Conservation (phyloP, 2,329 filamentous ascomycete genomes). For the Elsinoe arachidis region DNA sequence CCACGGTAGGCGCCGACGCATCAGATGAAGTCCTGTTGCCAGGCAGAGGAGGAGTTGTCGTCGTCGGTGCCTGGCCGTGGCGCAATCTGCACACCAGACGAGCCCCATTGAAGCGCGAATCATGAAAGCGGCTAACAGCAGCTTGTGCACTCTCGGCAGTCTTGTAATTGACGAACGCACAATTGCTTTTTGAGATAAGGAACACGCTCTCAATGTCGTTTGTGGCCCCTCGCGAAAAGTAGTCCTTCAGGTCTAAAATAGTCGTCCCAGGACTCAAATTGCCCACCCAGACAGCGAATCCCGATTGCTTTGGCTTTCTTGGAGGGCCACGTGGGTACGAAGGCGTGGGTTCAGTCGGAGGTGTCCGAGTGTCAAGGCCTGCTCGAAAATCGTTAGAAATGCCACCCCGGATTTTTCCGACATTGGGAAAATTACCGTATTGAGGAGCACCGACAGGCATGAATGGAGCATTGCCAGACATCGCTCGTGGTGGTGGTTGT, state of each 20-base stretch:
- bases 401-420: not conserved
- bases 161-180: conserved; percentile 91
- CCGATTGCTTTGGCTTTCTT: conserved; percentile 59
- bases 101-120: conserved; percentile 80
- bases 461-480: not conserved
- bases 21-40: too few relatives aligned
- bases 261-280: conserved; percentile 80
- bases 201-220: conserved; percentile 80
- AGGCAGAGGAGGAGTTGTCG: not conserved
- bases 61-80: conserved; percentile 29
- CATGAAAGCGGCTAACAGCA: conserved; percentile 78
- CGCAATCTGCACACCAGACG: conserved; percentile 77
- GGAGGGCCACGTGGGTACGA: conserved; percentile 51
- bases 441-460: not conserved
- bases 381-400: not conserved
- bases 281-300: conserved; percentile 91
- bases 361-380: conserved; percentile 14
- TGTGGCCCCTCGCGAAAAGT: conserved; percentile 72
- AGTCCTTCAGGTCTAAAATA: conserved; percentile 76
- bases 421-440: not conserved
- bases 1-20: too few relatives aligned
- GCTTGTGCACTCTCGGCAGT: conserved; percentile 65
- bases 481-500: not conserved
- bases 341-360: conserved; percentile 23
- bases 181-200: conserved; percentile 93